Evolutionary conservation across 176 grass and related monocot species (phyloP).

Genomic region (Carex scoparia): DNA sequence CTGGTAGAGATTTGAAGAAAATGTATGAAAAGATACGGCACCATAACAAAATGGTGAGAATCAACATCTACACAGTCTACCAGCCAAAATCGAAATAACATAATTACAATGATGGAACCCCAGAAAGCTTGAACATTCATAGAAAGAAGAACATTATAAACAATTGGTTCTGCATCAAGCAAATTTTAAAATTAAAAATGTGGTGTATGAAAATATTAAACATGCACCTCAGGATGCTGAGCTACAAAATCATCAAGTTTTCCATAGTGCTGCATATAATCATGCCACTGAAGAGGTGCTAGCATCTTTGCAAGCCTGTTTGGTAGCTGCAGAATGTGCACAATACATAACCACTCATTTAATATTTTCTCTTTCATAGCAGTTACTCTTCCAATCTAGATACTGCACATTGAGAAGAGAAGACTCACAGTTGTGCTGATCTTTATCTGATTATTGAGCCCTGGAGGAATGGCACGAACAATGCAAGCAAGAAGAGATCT

Average conservation of each 20-base stretch:
- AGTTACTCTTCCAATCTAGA: not conserved
- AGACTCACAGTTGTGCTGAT: constrained; percentile 86
- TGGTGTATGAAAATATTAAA: not conserved
- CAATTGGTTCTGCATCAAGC: not conserved
- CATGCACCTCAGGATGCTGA: constrained; percentile 72
- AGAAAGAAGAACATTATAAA: not conserved
- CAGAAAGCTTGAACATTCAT: not conserved
- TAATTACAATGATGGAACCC: not conserved
- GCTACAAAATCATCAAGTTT: constrained; percentile 97
- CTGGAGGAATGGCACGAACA: constrained; percentile 88
- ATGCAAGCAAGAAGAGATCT: constrained; percentile 88
- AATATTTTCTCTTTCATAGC: not conserved
- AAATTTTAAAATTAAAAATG: not conserved
- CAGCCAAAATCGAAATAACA: not conserved
- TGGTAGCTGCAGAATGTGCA: constrained; percentile 47
- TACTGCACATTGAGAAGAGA: not conserved
- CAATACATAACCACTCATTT: not conserved
- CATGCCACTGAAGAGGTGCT: constrained; percentile 97
- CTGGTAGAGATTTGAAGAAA: not conserved
- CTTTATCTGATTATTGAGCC: constrained; percentile 59
- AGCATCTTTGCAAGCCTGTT: constrained; percentile 97
- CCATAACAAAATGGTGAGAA: not conserved
- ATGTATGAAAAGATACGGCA: not conserved
- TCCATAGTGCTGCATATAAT: constrained; percentile 92
- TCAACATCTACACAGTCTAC: not conserved